phyloP scores from a whole-genome alignment of 2,329 filamentous ascomycete genomes.

The Talaromyces sp. region DNA sequence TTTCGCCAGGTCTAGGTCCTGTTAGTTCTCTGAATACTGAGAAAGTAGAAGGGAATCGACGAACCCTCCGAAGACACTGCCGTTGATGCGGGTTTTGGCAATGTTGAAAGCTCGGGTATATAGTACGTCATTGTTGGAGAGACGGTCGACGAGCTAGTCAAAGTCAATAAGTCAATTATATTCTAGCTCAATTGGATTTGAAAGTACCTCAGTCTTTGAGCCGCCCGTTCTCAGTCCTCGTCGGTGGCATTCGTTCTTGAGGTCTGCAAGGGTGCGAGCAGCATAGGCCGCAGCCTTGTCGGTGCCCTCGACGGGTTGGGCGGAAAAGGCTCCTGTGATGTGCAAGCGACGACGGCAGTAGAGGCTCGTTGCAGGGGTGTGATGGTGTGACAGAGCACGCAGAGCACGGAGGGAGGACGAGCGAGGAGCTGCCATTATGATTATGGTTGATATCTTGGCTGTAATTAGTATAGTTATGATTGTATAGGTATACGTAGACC shows the following conservation, averaged over 20 bases:
- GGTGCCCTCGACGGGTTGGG: constrained; percentile 47
- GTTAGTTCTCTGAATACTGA: background rate
- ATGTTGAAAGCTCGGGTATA: constrained; percentile 54
- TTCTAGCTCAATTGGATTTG: constrained; percentile 3
- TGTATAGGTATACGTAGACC: background rate
- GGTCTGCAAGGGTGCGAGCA: constrained; percentile 50
- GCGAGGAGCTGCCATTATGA: constrained; percentile 43
- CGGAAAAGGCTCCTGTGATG: constrained; percentile 59
- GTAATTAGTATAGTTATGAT: background rate
- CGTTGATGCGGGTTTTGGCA: constrained; percentile 49
- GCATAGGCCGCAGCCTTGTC: constrained; percentile 52
- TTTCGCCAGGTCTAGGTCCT: constrained; percentile 20
- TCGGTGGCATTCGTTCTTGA: constrained; percentile 51
- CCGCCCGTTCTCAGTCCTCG: constrained; percentile 47
- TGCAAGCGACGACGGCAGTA: constrained; percentile 50
- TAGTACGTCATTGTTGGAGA: constrained; percentile 52
- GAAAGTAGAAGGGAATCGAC: constrained; percentile 18
- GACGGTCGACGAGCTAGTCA: constrained; percentile 48
- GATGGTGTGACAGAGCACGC: constrained; percentile 41
- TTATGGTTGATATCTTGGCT: background rate
- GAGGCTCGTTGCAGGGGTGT: constrained; percentile 27
- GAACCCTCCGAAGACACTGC: constrained; percentile 39
- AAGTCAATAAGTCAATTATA: background rate
- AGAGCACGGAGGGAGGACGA: constrained; percentile 45
- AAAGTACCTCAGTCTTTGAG: constrained; percentile 48